Base-by-base conservation (phyloP, 768 basidiomycete genomes). In the Amanita inopinata region DNA sequence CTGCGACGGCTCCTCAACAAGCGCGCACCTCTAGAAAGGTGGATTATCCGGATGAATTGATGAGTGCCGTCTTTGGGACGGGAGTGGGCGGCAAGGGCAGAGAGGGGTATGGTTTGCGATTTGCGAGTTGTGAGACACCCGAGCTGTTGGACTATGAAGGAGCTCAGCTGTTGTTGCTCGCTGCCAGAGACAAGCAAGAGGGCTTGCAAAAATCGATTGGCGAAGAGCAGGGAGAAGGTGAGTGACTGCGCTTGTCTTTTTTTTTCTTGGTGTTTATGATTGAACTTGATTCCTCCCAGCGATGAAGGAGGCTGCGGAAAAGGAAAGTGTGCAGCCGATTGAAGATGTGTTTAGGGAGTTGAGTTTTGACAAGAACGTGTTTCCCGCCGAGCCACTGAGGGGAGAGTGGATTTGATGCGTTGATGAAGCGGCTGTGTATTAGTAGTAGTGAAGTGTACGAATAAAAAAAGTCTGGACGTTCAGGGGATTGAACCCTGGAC, bases 81-180 rank as follows among this genome's bases (percentile, higher is more conserved):
- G 40, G 47, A 32, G 48, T 51, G 19, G 39, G 49, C 25, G 36
- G 45, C 12, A 64, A 58, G 39, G 74, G 73, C 2, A 54, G 69
- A 24, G 68, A 73, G 44, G 43, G 54, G 0, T 72, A 65, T 45
- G 76, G 76, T 0, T 51, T 76, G 17, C 57, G 69, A 18, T 82
- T 79, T 51, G 65, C 69, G 24, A 63, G 64, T 4, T 74, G 75
- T 28, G 65, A 72, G 50, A 67, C 61, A 12, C 61, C 66, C 1
- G 70, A 75, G 35, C 48, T 80, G 45, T 58, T 83, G 47, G 70
- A 83, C 42, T 71, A 74, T 49, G 56, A 66, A 32, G 72, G 76
- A 0, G 67, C 71, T 1, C 70, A 81, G 52, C 40, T 79, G 12
- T 52, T 81, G 37, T 58, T 82, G 22, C 71, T 80, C 38, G 72